Base-by-base conservation (phyloP, 1,284 basidiomycete species). In the Sphagnurus paluster region DNA sequence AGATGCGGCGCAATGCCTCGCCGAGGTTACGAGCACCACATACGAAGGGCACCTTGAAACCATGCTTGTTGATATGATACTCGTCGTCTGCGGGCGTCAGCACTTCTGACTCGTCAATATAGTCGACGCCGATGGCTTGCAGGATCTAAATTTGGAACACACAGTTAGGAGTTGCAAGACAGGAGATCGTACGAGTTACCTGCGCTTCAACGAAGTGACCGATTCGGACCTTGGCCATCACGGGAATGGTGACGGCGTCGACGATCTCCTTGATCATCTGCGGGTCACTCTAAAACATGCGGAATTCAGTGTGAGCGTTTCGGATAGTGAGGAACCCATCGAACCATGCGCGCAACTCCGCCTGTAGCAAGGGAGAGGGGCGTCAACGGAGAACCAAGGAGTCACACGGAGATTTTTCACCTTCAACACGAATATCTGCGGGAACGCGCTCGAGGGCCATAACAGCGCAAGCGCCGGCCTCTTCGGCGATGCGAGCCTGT, bases 31-130 rank as follows among this genome's bases (percentile, higher is more conserved):
- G 80, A 26, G 85, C 82, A 46, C 88, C 91, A 58, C 88, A 92
- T 7, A 90, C 88, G 52, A 90, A 90, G 5, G 89, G 89, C n/a
- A 90, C 77, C 68, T 93, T 94, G 80, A 87, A 96, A 21, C 77
- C 75, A 68, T 95, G 93, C 71, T 96, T 96, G 73, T 91, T 91
- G 74, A 90, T 86, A 67, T 86, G 87, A 63, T 87, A 79, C 62
- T 92, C 85, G 45, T 94, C 90, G 64, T 95, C 97, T 21, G 96
- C 97, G 35, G 93, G 93, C 0, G 97, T 98, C 49, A 99, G 78
- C 39, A 99, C 97, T 70, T 98, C 96, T 13, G 87, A 93, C 71
- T 93, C 93, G 68, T 99, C 97, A 58, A 99, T 97, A 71, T 98
- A 99, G 72, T 99, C 96, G 42, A 98, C 89, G 8, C 96, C 95